Percentiles rank a stretch among this genome's conserved stretches.
phyloP scores from a whole-genome alignment of 441 rosid genomes.

The Raphanus hybrid region DNA sequence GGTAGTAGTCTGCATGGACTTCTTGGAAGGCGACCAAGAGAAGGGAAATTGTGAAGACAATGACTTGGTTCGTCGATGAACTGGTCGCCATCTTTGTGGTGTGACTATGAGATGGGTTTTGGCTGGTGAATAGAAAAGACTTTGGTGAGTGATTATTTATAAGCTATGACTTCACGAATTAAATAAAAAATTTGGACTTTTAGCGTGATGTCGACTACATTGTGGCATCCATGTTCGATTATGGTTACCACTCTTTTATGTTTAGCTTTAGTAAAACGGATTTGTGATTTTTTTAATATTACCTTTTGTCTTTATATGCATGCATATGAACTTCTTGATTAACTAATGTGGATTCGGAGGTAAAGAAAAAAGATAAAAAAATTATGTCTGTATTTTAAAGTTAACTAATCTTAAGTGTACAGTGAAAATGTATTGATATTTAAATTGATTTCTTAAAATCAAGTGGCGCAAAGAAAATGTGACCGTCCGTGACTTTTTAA shows the following conservation, averaged over 20 bases:
- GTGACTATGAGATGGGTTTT: slow-evolving; percentile 18
- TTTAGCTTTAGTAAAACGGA: slow-evolving; percentile 9
- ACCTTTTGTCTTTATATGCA: background rate
- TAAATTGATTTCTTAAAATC: slow-evolving; percentile 3
- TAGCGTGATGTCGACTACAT: slow-evolving; percentile 43
- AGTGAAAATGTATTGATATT: background rate
- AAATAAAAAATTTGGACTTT: slow-evolving; percentile 11
- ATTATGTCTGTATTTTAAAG: background rate
- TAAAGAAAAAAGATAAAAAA: background rate
- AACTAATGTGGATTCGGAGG: background rate
- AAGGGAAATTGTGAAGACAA: slow-evolving; percentile 39
- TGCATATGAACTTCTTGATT: background rate
- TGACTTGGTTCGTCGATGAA: slow-evolving; percentile 23
- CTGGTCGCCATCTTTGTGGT: slow-evolving; percentile 37
- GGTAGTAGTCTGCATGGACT: slow-evolving; percentile 43
- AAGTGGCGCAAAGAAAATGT: slow-evolving; percentile 19
- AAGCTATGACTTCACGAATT: slow-evolving; percentile 13
- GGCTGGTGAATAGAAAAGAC: slow-evolving; percentile 31
- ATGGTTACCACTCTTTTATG: slow-evolving; percentile 63
- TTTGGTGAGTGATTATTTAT: slow-evolving; percentile 27
- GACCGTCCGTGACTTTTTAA: slow-evolving; percentile 4
- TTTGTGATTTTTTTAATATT: background rate
- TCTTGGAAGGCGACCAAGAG: slow-evolving; percentile 40
- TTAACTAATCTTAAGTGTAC: too few species aligned
- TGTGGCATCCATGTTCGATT: slow-evolving; percentile 93